These are phyloP conservation scores for Phaeoacremonium minimum DNA, from an alignment of 2,329 filamentous ascomycete species.

Conservation along the genomic window DNA sequence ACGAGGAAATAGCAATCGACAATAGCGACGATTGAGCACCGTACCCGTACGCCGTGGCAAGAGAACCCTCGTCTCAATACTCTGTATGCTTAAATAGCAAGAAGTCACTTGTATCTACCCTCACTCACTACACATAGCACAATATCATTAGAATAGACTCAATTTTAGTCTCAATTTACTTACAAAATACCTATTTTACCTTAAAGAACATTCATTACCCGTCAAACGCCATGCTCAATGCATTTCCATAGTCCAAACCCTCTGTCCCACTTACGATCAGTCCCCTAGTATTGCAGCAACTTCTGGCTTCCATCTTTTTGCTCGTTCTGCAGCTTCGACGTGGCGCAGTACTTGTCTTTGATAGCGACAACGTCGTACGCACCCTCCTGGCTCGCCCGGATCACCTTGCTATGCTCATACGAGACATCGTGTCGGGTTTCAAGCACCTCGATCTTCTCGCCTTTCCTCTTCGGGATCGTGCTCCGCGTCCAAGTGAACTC, in stretches of 20 bases:
- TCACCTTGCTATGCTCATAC: slow-evolving; percentile 73
- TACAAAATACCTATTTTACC: too few relatives aligned
- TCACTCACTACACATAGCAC: too few relatives aligned
- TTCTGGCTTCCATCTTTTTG: slow-evolving; percentile 38
- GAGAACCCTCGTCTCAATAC: too few relatives aligned
- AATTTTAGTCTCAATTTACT: too few relatives aligned
- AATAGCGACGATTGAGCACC: too few relatives aligned
- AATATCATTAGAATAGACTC: too few relatives aligned
- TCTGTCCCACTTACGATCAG: background rate
- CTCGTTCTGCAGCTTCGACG: slow-evolving; percentile 64
- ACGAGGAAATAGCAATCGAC: too few relatives aligned
- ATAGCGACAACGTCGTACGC: slow-evolving; percentile 97
- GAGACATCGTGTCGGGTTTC: slow-evolving; percentile 89
- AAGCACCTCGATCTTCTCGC: slow-evolving; percentile 73
- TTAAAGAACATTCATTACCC: too few relatives aligned
- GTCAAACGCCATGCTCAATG: slow-evolving; percentile 1
- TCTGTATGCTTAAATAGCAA: too few relatives aligned
- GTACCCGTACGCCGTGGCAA: too few relatives aligned
- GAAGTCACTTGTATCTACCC: too few relatives aligned
- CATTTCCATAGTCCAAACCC: background rate
- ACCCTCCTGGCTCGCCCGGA: slow-evolving; percentile 87
- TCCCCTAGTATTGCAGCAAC: slow-evolving; percentile 21
- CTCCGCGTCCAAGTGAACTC: slow-evolving; percentile 96
- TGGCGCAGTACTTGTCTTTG: slow-evolving; percentile 88
- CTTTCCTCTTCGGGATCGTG: slow-evolving; percentile 73